phyloP scores from a whole-genome alignment of 1,284 basidiomycete genomes.

The Sphagnurus paluster region DNA sequence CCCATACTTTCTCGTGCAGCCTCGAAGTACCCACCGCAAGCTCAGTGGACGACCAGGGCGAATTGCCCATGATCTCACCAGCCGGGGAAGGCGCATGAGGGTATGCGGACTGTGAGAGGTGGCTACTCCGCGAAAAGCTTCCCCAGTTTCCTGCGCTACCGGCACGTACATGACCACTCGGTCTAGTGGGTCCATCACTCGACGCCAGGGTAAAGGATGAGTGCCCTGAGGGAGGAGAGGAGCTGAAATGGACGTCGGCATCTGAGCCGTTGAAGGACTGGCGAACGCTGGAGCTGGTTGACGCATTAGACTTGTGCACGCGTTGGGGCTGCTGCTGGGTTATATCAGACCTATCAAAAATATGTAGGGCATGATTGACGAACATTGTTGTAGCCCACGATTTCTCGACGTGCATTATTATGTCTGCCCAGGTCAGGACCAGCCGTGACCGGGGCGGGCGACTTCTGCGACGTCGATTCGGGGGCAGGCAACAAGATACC shows the following conservation, averaged over 20 bases:
- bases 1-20: constrained; percentile 64
- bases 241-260: constrained; percentile 53
- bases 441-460: constrained; percentile 78
- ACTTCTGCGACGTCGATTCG: constrained; percentile 59
- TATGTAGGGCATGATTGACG: constrained; percentile 19
- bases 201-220: constrained; percentile 48
- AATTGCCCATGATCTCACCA: constrained; percentile 54
- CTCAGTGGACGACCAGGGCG: constrained; percentile 68
- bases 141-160: constrained; percentile 81
- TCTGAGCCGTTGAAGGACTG: constrained; percentile 76
- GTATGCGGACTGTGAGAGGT: constrained; percentile 53
- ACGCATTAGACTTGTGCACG: constrained; percentile 46
- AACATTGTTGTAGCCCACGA: constrained; percentile 71
- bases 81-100: constrained; percentile 56
- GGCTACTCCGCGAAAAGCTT: constrained; percentile 53
- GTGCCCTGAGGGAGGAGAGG: constrained; percentile 48
- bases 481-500: constrained; percentile 65
- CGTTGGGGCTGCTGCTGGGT: constrained; percentile 37
- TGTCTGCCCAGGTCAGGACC: constrained; percentile 80
- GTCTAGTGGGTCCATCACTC: constrained; percentile 40
- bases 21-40: constrained; percentile 56
- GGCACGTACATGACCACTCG: constrained; percentile 66
- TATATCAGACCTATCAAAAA: background rate
- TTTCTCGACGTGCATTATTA: constrained; percentile 63
- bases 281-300: constrained; percentile 55